A percentile compares a stretch with the other conserved stretches of the same genome.
phyloP scores from a whole-genome alignment of 2,329 filamentous ascomycete genomes.

The Fusarium mexicanum region DNA sequence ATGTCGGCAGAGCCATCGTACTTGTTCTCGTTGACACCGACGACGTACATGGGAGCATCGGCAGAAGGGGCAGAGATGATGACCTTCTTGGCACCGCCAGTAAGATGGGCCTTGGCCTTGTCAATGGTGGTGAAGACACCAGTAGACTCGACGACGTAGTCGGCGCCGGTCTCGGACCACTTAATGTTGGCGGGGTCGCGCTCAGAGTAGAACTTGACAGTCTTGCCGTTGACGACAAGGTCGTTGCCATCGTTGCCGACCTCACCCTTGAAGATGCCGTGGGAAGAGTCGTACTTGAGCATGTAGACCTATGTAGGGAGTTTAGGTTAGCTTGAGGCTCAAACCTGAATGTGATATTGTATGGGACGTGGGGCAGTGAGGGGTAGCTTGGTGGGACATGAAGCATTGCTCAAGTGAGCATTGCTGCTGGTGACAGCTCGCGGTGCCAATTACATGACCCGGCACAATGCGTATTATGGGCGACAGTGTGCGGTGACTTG shows the following conservation, averaged over 20 bases:
- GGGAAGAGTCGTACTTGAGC: slow-evolving; percentile 99
- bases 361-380: slow-evolving; percentile 21
- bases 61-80: slow-evolving; percentile 91
- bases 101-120: slow-evolving; percentile 93
- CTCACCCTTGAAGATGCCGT: slow-evolving; percentile 95
- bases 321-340: slow-evolving; percentile 12
- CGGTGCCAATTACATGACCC: neutral
- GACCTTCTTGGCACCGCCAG: slow-evolving; percentile 98
- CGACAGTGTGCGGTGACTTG: neutral
- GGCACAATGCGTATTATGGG: neutral
- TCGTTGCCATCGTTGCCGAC: slow-evolving; percentile 76
- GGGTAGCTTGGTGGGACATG: slow-evolving; percentile 17
- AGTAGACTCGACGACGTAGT: slow-evolving; percentile 97
- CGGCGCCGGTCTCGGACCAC: slow-evolving; percentile 86
- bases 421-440: neutral
- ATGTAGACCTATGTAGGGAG: slow-evolving; percentile 82
- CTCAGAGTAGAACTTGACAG: slow-evolving; percentile 93
- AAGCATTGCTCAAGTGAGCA: neutral
- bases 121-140: slow-evolving; percentile 99
- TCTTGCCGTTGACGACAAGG: slow-evolving; percentile 93
- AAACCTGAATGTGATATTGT: slow-evolving; percentile 2
- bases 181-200: slow-evolving; percentile 89
- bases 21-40: slow-evolving; percentile 96
- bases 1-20: slow-evolving; percentile 93
- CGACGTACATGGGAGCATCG: slow-evolving; percentile 99